Evolutionary conservation across 1,284 basidiomycete species (phyloP), one percentile per base, ranked within the genome.

Genomic region (Earliella scabrosa): DNA sequence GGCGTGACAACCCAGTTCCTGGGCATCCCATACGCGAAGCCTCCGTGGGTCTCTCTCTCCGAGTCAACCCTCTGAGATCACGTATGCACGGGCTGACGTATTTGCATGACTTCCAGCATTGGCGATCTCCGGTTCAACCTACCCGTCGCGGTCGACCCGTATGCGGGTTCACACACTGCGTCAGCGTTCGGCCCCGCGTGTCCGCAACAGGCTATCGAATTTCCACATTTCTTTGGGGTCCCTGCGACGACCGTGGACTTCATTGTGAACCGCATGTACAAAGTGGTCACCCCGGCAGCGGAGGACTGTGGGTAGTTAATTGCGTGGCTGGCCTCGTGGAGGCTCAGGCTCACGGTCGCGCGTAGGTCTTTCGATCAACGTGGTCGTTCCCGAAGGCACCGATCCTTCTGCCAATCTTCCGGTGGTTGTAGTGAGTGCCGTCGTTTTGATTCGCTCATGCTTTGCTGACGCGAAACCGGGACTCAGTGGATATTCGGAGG

Each of bases 11-110:
- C 21, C 29, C 27, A 35, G 16, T 59, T 59, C 35, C 41, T 50
- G 13, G 57, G 57, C 8, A 59, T 59, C 14, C 57, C 57, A 11
- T 59, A 32, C n/a, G 57, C 53, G 3, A 27, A 39, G 43, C 41
- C 53, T 13, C 57, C 57, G 57, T 59, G 31, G 27, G 47, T 27
- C 23, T 4, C 6, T 24, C 16, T 24, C 11, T 20, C 36, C 20
- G 23, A 36, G 3, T 23, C 18, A n/a, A n/a, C n/a, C n/a, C n/a
- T n/a, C n/a, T n/a, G n/a, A n/a, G n/a, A n/a, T n/a, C n/a, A n/a
- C n/a, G n/a, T 20, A 24, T 26, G 18, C 8, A 0, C 24, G 16
- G 10, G 13, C 24, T 13, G n/a, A 27, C 5, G n/a, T n/a, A n/a
- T 3, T 38, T 38, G 8, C 9, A 8, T 26, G n/a, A 14, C n/a